Conservation (phyloP, 2,329 filamentous ascomycete genomes). For the Fusarium sp. region DNA sequence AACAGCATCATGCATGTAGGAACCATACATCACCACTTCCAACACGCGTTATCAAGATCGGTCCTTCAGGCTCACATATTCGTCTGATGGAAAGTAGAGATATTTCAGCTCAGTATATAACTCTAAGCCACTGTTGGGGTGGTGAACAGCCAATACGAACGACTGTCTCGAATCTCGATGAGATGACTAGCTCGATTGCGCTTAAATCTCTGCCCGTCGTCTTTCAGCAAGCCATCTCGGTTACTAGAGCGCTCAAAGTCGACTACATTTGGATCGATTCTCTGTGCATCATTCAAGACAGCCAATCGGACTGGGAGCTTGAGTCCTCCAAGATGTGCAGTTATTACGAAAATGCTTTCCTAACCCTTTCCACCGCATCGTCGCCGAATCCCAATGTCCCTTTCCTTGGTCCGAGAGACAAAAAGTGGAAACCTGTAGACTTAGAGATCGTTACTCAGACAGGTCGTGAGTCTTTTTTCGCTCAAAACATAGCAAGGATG, state of each 20-base stretch:
- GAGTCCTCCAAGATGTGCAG: not conserved
- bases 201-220: not conserved
- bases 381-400: not conserved
- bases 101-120: not conserved
- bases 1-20: no score
- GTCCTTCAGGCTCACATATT: no score
- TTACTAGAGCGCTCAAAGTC: not conserved
- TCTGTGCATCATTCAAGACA: not conserved
- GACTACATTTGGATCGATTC: not conserved
- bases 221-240: not conserved
- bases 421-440: not conserved
- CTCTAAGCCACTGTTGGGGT: constrained; percentile 1
- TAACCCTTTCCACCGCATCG: not conserved
- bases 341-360: not conserved
- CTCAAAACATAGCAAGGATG: not conserved
- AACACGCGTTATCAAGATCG: no score
- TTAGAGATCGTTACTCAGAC: not conserved
- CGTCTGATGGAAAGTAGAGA: no score
- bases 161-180: rapidly evolving
- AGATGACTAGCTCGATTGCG: rapidly evolving
- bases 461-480: not conserved
- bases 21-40: no score
- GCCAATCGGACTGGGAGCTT: not conserved
- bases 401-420: not conserved
- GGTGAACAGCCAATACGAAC: not conserved